A percentile compares a stretch with the other conserved stretches of the same genome.
Evolutionary conservation across 2,329 filamentous ascomycete genomes (phyloP).

Genomic region (Pseudogymnoascus sp.): DNA sequence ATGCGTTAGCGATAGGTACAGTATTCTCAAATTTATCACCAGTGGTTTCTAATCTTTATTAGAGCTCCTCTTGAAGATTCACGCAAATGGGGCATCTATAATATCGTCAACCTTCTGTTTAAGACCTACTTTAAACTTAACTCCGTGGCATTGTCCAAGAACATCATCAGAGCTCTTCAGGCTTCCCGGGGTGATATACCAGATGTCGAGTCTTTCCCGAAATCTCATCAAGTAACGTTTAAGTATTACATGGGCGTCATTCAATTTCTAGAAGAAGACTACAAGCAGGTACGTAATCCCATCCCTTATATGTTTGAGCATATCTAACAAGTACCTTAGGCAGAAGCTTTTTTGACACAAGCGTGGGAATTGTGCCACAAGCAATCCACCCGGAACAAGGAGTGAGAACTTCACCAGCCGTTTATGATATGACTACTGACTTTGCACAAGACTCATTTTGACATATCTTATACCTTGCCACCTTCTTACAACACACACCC

Average conservation of each 20-base stretch:
- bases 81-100: conserved; percentile 96
- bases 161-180: conserved; percentile 73
- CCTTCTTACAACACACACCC: conserved; percentile 75
- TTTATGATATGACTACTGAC: conserved; percentile 8
- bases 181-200: conserved; percentile 77
- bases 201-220: conserved; percentile 67
- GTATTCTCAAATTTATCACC: not conserved
- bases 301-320: not conserved
- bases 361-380: conserved; percentile 78
- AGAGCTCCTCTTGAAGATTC: conserved; percentile 80
- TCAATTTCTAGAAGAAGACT: conserved; percentile 91
- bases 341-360: conserved; percentile 69
- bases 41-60: conserved; percentile 12
- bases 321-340: conserved; percentile 35
- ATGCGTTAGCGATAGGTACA: conserved; percentile 80
- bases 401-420: conserved; percentile 44
- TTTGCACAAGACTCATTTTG: conserved; percentile 61
- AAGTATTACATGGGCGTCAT: conserved; percentile 93
- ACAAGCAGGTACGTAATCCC: conserved; percentile 52
- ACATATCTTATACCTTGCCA: conserved; percentile 93
- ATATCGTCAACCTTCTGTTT: conserved; percentile 88
- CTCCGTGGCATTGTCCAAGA: conserved; percentile 79
- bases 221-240: conserved; percentile 87
- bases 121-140: conserved; percentile 98
- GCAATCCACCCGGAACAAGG: conserved; percentile 63